Evolutionary conservation across 345 rosid species (phyloP), one percentile per base, ranked within the genome.

Genomic region (Citrus sp.): DNA sequence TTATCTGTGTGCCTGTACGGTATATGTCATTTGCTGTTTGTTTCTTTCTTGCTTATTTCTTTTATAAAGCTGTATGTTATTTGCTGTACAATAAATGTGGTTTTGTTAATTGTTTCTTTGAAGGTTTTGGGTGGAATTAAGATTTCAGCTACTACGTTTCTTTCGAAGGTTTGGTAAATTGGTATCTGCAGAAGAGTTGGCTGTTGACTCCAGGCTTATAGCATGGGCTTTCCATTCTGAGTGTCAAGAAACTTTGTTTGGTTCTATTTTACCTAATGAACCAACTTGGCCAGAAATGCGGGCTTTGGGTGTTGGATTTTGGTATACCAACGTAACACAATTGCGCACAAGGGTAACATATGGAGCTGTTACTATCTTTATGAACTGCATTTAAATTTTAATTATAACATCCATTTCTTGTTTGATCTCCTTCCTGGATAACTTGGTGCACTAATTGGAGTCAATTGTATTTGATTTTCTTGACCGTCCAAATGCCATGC

Each of bases 151-250:
- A 81, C 84, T 92, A 66, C 85, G 77, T 64, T 85, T 87, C 79
- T 72, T 82, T 72, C 89, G 85, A 82, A 89, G 84, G 64, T 87
- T 75, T 89, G 93, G 92, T 77, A 87, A 87, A 84, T 77, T 82
- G 80, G 85, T 95, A 64, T 84, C 93, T 74, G 22, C 78, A 75
- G 94, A 89, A 77, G 95, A 92, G 77, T 77, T 93, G 83, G 86
- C 76, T 78, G 82, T 87, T 83, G 94, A 92, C 82, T 84, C 93
- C 73, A 84, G 87, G 83, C 82, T 85, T 82, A 88, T 92, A 78
- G 88, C 82, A 77, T 95, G 97, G 97, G 98, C 97, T 77, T 95
- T 90, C 87, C 98, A 93, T 80, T 95, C 98, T 77, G 98, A 92
- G 76, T 93, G 93, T 82, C 97, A 90, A 83, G 98, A 95, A 85